Evolutionary conservation across 129 eudicot genomes (phyloP).

Genomic region (Flaveria bidentis): DNA sequence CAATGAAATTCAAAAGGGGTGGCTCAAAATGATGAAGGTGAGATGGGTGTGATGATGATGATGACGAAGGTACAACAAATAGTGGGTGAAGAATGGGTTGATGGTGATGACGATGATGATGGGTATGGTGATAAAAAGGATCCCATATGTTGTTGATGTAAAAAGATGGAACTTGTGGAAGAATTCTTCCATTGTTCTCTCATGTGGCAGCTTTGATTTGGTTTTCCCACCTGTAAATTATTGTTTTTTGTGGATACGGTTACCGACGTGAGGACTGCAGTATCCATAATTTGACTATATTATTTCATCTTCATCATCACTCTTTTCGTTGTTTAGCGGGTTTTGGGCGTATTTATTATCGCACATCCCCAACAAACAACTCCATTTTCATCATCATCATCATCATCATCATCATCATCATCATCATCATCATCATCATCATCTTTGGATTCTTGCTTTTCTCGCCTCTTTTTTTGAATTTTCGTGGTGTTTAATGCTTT

Average conservation of each 20-base stretch:
- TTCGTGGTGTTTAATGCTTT: not conserved
- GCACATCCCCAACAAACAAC: constrained; percentile 27
- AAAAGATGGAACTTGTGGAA: constrained; percentile 44
- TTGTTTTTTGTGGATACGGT: constrained; percentile 38
- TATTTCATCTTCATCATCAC: not conserved
- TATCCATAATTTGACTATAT: constrained; percentile 27
- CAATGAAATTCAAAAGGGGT: constrained; percentile 8
- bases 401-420: not conserved
- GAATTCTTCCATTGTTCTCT: constrained; percentile 35
- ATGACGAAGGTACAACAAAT: not conserved
- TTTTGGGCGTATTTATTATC: constrained; percentile 15
- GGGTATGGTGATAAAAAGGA: not conserved
- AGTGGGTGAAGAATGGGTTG: constrained; percentile 15
- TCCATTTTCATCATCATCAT: not conserved
- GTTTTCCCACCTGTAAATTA: constrained; percentile 49
- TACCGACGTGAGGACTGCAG: constrained; percentile 37
- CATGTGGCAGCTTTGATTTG: constrained; percentile 57
- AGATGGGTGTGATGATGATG: constrained; percentile 24
- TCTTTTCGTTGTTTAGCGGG: constrained; percentile 26
- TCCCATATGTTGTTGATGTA: constrained; percentile 24
- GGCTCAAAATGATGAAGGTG: constrained; percentile 29
- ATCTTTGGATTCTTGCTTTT: not conserved
- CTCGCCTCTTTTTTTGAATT: not conserved
- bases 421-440: not conserved
- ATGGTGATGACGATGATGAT: too few species aligned